Base-by-base conservation (phyloP, 345 rosid genomes). In the Microcos paniculata region DNA sequence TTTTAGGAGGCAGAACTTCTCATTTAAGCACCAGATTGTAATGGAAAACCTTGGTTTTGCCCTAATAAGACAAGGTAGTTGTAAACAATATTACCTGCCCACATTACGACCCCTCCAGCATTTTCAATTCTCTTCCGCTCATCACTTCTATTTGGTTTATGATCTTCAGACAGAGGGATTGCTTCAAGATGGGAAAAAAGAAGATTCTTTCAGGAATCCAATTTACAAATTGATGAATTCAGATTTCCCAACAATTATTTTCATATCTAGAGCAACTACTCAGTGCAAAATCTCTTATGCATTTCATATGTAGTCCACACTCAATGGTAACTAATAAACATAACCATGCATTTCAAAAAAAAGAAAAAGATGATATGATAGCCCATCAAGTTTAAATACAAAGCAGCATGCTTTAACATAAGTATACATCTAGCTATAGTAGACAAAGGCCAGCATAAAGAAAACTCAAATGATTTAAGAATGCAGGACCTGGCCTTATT, bases 121-220 rank as follows among this genome's bases (percentile, higher is more conserved):
- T 68, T 94, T 89, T 96, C 98, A 61, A 96, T 94, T 87, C 99
- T 82, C 90, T 94, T 90, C 80, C 99, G 89, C 77, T 94, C 99
- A 77, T 96, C 99, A 59, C 88, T 91, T 90, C 99, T 94, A 64
- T 96, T 96, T 70, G 99, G 98, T 78, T 96, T 96, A 81, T 94
- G 99, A 85, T 96, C 99, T 84, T 94, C 98, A n/a, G 99, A 96
- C 45, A 96, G 91, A 2, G 99, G 90, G 43, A 96, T 94, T 6
- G 97, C 98, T 93, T 84, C 76, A 87, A 35, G 6, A 77, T 66
- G 67, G n/a, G n/a, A 21, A 72, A 82, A 80, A 51, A 65, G 18
- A 67, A 62, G 24, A 21, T 26, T 65, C 77, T 73, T 72, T 62
- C 28, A 78, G 63, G 45, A 71, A 26, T 72, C 57, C 59, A 8